These are phyloP conservation scores for Dovyalis caffra DNA, from an alignment of 345 rosid genomes.

Conservation along the genomic window DNA sequence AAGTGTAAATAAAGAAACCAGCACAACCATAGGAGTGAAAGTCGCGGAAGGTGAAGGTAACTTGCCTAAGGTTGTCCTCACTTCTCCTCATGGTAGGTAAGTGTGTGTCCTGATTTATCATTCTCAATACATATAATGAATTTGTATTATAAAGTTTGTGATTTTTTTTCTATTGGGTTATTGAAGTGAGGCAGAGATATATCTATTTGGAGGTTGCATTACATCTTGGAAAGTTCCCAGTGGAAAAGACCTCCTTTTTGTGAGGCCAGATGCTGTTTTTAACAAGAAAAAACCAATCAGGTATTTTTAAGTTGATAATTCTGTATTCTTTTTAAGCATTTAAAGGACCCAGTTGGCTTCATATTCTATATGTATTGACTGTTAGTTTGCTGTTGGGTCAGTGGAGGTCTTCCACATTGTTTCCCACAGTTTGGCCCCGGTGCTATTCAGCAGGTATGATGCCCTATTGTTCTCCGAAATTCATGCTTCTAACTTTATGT, in stretches of 20 bases:
- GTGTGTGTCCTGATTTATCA: neutral
- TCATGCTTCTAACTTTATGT: neutral
- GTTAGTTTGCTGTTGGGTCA: slow-evolving; percentile 27
- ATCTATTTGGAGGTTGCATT: slow-evolving; percentile 81
- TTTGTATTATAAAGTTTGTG: neutral
- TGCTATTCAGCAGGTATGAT: slow-evolving; percentile 69
- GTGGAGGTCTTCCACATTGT: slow-evolving; percentile 98
- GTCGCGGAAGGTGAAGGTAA: slow-evolving; percentile 81
- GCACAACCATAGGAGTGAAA: slow-evolving; percentile 44
- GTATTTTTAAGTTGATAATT: no score
- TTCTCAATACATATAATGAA: neutral
- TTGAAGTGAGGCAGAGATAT: slow-evolving; percentile 85
- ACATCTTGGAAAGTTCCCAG: slow-evolving; percentile 81
- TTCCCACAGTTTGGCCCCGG: slow-evolving; percentile 99
- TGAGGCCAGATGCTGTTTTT: slow-evolving; percentile 95
- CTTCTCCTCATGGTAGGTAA: slow-evolving; percentile 70
- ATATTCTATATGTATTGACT: neutral
- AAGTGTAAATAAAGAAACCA: slow-evolving; percentile 23
- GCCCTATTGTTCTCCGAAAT: neutral
- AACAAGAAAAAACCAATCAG: slow-evolving; percentile 87
- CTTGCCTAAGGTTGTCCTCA: slow-evolving; percentile 78
- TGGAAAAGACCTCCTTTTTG: slow-evolving; percentile 84
- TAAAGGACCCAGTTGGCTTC: neutral
- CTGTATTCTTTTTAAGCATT: neutral
- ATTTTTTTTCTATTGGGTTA: neutral